These are phyloP conservation scores for Corymbia maculata DNA, from an alignment of 345 rosid genomes.

Conservation along the genomic window DNA sequence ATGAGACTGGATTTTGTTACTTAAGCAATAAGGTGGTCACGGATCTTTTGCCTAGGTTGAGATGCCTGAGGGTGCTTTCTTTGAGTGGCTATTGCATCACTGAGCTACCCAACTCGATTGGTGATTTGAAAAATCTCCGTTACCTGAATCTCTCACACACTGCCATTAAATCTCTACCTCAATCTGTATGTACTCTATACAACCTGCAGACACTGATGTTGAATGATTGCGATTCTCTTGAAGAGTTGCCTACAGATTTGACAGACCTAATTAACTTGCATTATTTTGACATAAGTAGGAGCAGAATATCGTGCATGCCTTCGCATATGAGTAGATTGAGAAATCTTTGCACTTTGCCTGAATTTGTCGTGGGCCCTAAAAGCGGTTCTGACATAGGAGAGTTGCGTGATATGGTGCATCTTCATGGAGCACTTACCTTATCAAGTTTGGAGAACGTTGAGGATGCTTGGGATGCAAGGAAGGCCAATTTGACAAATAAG, in stretches of 20 bases:
- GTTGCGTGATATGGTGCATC: slow-evolving; percentile 4
- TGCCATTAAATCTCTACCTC: slow-evolving; percentile 1
- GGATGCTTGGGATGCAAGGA: slow-evolving; percentile 2
- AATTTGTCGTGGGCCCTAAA: slow-evolving; percentile 11
- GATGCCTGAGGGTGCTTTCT: slow-evolving; percentile 7
- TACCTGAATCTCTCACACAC: slow-evolving; percentile 8
- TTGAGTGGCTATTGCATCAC: slow-evolving; percentile 2
- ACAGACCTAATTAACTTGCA: slow-evolving; percentile 8
- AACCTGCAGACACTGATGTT: slow-evolving; percentile 15
- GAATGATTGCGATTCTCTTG: slow-evolving; percentile 1
- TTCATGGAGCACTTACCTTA: slow-evolving; percentile 6
- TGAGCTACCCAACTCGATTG: slow-evolving; percentile 5
- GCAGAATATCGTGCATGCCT: slow-evolving; percentile 9
- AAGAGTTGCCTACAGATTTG: slow-evolving; percentile 1
- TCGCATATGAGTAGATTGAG: neutral
- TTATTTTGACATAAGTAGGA: slow-evolving; percentile 7
- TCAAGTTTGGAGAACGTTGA: slow-evolving; percentile 6
- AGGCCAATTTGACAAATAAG: slow-evolving; percentile 13
- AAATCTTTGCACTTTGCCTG: slow-evolving; percentile 1
- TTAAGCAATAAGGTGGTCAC: neutral
- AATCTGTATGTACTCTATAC: neutral
- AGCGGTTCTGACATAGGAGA: neutral
- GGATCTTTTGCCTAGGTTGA: neutral
- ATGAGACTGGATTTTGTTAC: neutral
- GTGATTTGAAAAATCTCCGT: slow-evolving; percentile 3